These are phyloP conservation scores for Hsuehochloa calcarea DNA, from an alignment of 176 grass and related monocot species.

Conservation along the genomic window DNA sequence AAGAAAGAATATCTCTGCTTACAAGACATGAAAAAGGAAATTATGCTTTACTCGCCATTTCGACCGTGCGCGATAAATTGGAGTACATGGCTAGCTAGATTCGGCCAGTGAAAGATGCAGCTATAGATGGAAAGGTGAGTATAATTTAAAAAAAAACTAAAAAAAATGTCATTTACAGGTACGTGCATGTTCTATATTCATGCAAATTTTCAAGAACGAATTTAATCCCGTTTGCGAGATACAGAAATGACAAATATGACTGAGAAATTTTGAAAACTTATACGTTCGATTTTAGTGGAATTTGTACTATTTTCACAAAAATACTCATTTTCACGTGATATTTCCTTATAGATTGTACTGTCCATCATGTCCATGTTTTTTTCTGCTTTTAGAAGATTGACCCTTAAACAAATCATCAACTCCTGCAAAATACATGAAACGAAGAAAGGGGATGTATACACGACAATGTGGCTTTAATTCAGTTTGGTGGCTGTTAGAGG, in stretches of 20 bases:
- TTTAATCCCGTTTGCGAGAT: too few species aligned
- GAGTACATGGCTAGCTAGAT: background rate
- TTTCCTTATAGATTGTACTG: too few species aligned
- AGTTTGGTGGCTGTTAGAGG: conserved; percentile 1
- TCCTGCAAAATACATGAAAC: background rate
- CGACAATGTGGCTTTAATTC: background rate
- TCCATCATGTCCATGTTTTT: background rate
- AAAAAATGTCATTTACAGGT: too few species aligned
- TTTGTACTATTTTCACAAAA: too few species aligned
- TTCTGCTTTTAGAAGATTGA: background rate
- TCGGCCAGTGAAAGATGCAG: background rate
- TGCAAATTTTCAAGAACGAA: too few species aligned
- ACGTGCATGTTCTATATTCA: too few species aligned
- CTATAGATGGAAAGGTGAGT: background rate
- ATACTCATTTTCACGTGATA: too few species aligned
- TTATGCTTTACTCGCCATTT: background rate
- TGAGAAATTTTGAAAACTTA: too few species aligned
- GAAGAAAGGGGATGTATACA: background rate
- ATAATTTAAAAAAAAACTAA: too few species aligned
- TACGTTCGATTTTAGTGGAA: too few species aligned
- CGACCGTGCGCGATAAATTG: background rate
- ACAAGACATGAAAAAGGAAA: background rate
- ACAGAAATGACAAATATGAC: too few species aligned
- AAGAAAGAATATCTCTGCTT: background rate
- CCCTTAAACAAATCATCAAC: background rate